Evolutionary conservation across 768 basidiomycete genomes (phyloP).

Genomic region (Trametes gibbosa): DNA sequence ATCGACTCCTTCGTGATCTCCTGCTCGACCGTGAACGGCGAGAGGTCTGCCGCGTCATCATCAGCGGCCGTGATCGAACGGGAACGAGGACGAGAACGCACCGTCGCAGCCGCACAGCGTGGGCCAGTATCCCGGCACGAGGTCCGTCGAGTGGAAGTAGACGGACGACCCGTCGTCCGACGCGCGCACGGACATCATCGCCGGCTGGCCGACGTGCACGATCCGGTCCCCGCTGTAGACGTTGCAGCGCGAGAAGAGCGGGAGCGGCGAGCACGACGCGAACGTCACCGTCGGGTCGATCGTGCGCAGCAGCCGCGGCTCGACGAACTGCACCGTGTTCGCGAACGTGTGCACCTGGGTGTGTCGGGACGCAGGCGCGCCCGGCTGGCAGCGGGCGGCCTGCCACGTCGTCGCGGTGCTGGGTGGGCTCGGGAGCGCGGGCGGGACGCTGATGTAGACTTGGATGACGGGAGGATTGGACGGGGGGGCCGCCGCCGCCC

Average conservation of each 20-base stretch:
- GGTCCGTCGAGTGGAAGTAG: constrained; percentile 55
- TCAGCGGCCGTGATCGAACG: constrained; percentile 5
- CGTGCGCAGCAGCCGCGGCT: constrained; percentile 50
- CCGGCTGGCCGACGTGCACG: constrained; percentile 50
- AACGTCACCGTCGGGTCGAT: constrained; percentile 73
- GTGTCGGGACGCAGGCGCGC: constrained; percentile 8
- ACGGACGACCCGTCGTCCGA: constrained; percentile 17
- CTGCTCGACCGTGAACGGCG: constrained; percentile 64
- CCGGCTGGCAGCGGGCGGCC: background rate
- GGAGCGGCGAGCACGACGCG: constrained; percentile 44
- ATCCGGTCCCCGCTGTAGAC: constrained; percentile 49
- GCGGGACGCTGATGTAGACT: constrained; percentile 18
- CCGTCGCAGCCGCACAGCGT: constrained; percentile 54
- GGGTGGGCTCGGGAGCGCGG: constrained; percentile 6
- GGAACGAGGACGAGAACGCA: constrained; percentile 29
- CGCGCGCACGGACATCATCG: constrained; percentile 13
- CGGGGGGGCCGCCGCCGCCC: background rate
- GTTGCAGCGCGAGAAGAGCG: constrained; percentile 53
- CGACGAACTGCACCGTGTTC: constrained; percentile 23
- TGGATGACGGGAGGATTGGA: constrained; percentile 12
- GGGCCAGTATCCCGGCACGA: constrained; percentile 67
- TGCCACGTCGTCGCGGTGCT: background rate
- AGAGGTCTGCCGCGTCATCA: constrained; percentile 49
- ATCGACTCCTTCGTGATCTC: constrained; percentile 39
- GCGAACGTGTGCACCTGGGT: constrained; percentile 12